A percentile compares a stretch with the other conserved stretches of the same genome.
phyloP scores from a whole-genome alignment of 208 protist genomes.

The Histomonas meleagridis region DNA sequence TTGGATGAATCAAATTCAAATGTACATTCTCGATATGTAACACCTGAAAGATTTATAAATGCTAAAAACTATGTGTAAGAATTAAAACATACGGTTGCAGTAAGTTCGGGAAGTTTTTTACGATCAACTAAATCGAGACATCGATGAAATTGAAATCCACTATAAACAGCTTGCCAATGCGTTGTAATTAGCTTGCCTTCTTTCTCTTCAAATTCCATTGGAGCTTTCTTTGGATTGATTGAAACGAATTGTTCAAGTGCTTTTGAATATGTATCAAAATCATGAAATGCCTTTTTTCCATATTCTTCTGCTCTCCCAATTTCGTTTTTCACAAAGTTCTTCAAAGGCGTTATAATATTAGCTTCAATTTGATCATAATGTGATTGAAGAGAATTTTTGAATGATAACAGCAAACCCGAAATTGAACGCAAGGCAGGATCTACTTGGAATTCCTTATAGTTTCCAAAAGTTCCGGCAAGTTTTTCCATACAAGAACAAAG shows the following conservation, averaged over 20 bases:
- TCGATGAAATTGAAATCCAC: not conserved
- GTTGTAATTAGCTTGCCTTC: not conserved
- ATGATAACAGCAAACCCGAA: not conserved
- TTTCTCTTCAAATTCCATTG: not conserved
- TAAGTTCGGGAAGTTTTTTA: slow-evolving; percentile 7
- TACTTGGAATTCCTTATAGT: not conserved
- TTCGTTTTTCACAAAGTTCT: not conserved
- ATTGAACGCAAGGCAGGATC: not conserved
- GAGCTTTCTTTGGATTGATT: not conserved
- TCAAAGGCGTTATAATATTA: not conserved
- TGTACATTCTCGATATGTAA: not conserved
- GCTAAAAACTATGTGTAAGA: slow-evolving; percentile 17
- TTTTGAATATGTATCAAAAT: not conserved
- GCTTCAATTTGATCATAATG: not conserved
- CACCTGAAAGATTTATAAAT: not conserved
- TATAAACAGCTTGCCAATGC: not conserved
- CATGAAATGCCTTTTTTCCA: not conserved
- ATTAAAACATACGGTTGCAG: not conserved
- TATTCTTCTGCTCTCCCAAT: not conserved
- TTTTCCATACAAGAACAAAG: not conserved
- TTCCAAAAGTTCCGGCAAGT: not conserved
- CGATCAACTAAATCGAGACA: not conserved
- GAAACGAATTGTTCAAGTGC: not conserved
- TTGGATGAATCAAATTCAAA: not conserved
- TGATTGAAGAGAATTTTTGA: not conserved